Percentiles rank a stretch among this genome's conserved stretches.
Conservation (phyloP, 2,329 filamentous ascomycete genomes). For the Aspergillus neoniger region DNA sequence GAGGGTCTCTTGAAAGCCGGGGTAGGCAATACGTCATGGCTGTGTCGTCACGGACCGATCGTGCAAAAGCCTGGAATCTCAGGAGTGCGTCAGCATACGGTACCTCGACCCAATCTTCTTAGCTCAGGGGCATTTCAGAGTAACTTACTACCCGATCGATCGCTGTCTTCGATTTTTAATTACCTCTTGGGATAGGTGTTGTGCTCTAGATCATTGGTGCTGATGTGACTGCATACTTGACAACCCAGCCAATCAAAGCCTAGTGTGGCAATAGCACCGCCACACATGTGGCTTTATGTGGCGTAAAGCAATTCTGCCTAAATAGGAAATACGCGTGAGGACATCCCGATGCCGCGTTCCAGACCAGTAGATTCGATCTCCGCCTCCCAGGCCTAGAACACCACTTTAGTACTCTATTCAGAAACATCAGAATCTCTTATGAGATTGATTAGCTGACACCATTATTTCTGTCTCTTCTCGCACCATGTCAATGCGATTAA, state of each 20-base stretch:
- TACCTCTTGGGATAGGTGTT: too few relatives aligned
- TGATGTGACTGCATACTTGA: background rate
- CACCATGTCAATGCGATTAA: background rate
- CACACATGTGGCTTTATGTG: background rate
- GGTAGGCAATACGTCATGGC: background rate
- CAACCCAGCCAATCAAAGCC: background rate
- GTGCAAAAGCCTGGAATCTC: background rate
- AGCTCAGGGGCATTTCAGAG: too few relatives aligned
- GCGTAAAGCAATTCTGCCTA: constrained; percentile 10
- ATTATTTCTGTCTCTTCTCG: background rate
- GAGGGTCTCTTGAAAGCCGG: background rate
- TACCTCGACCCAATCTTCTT: background rate
- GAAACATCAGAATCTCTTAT: background rate
- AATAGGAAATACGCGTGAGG: constrained; percentile 20
- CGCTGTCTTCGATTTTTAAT: too few relatives aligned
- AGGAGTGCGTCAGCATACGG: background rate
- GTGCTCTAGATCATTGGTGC: background rate
- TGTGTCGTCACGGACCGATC: background rate
- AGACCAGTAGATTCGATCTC: background rate
- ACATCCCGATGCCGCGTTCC: constrained; percentile 7
- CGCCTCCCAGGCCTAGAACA: background rate
- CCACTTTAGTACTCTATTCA: background rate
- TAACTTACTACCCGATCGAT: too few relatives aligned
- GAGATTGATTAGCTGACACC: background rate
- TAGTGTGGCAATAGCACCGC: background rate